These are phyloP conservation scores for Passiflora organensis DNA, from an alignment of 345 rosid species.

Conservation along the genomic window DNA sequence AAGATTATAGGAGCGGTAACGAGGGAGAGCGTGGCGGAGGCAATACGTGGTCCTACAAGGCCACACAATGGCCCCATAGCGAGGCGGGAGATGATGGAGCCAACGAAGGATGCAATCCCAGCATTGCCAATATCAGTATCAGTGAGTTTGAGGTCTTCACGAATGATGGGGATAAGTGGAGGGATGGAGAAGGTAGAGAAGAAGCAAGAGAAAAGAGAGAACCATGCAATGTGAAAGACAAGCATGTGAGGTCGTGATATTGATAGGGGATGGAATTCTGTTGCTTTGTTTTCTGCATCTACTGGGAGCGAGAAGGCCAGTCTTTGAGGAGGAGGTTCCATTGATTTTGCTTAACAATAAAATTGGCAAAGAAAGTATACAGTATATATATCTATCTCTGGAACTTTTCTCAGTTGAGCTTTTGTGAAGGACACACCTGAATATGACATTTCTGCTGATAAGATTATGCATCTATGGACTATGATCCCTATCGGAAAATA, in stretches of 20 bases:
- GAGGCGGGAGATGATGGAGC: slow-evolving; percentile 80
- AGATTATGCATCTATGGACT: too few species aligned
- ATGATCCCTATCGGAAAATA: too few species aligned
- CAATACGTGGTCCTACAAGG: slow-evolving; percentile 59
- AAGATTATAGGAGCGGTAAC: slow-evolving; percentile 58
- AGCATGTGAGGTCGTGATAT: slow-evolving; percentile 60
- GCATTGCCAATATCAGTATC: slow-evolving; percentile 44
- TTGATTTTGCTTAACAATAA: too few species aligned
- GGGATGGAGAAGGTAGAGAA: slow-evolving; percentile 91
- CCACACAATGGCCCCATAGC: slow-evolving; percentile 83
- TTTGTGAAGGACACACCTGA: too few species aligned
- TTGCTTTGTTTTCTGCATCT: slow-evolving; percentile 52
- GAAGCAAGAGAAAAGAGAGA: slow-evolving; percentile 79
- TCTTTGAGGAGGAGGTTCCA: not conserved
- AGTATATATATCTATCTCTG: too few species aligned
- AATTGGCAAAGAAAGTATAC: too few species aligned
- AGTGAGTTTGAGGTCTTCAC: slow-evolving; percentile 52
- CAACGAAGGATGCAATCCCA: slow-evolving; percentile 66
- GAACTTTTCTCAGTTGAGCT: too few species aligned
- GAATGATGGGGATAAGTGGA: slow-evolving; percentile 68
- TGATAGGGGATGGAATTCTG: slow-evolving; percentile 51
- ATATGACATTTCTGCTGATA: too few species aligned
- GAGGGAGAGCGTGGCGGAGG: slow-evolving; percentile 65
- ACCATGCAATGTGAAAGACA: slow-evolving; percentile 81
- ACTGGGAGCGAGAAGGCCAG: slow-evolving; percentile 28